A percentile compares a stretch with the other conserved stretches of the same genome.
Conservation (phyloP, 2,329 filamentous ascomycete genomes). For the Alternaria sp. region DNA sequence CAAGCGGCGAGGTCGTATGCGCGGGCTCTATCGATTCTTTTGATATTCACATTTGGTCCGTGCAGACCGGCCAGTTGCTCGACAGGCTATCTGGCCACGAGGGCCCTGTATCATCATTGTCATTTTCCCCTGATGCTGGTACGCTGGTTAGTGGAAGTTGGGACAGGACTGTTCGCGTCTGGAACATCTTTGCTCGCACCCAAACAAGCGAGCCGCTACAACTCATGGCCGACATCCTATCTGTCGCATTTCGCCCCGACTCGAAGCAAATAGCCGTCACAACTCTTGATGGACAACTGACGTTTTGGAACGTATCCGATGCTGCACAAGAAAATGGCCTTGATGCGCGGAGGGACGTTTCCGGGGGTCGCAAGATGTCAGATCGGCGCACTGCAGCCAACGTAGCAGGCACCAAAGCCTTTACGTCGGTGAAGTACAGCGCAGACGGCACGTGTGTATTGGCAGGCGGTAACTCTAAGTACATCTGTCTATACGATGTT, state of each 20-base stretch:
- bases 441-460: conserved; percentile 89
- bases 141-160: conserved; percentile 90
- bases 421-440: conserved; percentile 87
- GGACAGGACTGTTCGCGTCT: conserved; percentile 94
- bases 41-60: conserved; percentile 97
- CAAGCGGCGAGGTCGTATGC: conserved; percentile 93
- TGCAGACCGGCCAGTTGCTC: conserved; percentile 93
- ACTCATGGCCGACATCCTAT: conserved; percentile 87
- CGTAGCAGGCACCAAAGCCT: conserved; percentile 86
- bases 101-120: conserved; percentile 85
- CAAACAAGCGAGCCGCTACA: conserved; percentile 95
- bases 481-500: conserved; percentile 97
- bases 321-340: conserved; percentile 84
- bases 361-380: conserved; percentile 84
- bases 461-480: conserved; percentile 95
- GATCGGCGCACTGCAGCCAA: conserved; percentile 93
- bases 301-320: conserved; percentile 92
- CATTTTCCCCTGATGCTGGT: conserved; percentile 86
- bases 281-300: conserved; percentile 90
- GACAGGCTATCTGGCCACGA: conserved; percentile 92
- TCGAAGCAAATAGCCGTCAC: conserved; percentile 90
- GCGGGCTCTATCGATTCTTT: conserved; percentile 96
- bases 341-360: conserved; percentile 90
- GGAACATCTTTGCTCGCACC: conserved; percentile 92
- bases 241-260: conserved; percentile 86